These are phyloP conservation scores for Chlorella sp. DNA, from an alignment of 139 green algal genomes.

Conservation along the genomic window DNA sequence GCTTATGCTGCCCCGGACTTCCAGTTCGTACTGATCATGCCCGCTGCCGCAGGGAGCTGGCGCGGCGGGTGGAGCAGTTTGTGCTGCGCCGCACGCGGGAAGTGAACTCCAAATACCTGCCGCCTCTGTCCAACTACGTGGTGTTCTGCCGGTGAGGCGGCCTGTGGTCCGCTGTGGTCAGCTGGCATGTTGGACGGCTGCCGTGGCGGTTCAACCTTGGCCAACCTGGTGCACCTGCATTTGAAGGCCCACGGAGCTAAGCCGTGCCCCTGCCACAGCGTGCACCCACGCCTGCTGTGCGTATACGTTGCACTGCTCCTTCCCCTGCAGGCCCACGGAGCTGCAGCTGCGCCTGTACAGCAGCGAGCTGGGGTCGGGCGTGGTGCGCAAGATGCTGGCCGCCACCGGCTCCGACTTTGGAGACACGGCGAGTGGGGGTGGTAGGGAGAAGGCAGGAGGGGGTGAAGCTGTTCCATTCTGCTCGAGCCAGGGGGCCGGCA, in stretches of 20 bases:
- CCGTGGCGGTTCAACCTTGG: too few relatives aligned
- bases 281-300: too few relatives aligned
- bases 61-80: conserved; percentile 55
- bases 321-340: conserved; percentile 35
- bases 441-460: neutral
- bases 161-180: neutral
- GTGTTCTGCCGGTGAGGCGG: conserved; percentile 70
- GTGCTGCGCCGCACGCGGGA: conserved; percentile 79
- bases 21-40: neutral
- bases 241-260: too few relatives aligned
- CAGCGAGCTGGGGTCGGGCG: conserved; percentile 50
- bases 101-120: conserved; percentile 78
- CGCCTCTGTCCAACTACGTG: conserved; percentile 67
- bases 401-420: conserved; percentile 33
- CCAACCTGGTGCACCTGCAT: too few relatives aligned
- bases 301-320: neutral
- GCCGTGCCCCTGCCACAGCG: too few relatives aligned
- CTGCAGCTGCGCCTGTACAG: conserved; percentile 69
- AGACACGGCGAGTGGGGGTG: conserved; percentile 25
- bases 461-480: neutral
- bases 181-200: too few relatives aligned
- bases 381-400: conserved; percentile 43
- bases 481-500: neutral
- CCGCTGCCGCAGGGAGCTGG: conserved; percentile 59
- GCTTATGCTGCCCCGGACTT: neutral